Evolutionary conservation across 805 yeast genomes (phyloP).

Genomic region (Lipomyces yamadae): DNA sequence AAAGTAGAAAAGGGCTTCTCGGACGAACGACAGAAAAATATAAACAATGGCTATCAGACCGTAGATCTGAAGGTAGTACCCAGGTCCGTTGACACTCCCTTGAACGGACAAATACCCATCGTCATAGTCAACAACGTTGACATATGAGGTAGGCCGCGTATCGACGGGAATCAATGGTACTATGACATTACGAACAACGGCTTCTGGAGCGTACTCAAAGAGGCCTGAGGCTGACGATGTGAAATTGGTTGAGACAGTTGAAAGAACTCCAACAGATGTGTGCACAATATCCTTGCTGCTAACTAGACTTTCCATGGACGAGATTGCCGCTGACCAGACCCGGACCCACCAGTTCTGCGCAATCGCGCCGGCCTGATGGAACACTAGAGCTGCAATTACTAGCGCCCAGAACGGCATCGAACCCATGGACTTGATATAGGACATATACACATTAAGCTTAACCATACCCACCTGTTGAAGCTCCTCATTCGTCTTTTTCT

Average conservation of each 20-base stretch:
- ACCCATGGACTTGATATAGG: constrained; percentile 74
- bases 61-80: constrained; percentile 70
- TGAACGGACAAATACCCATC: neutral
- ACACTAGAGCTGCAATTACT: constrained; percentile 55
- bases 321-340: constrained; percentile 62
- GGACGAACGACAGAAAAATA: constrained; percentile 54
- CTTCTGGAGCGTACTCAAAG: constrained; percentile 23
- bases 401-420: constrained; percentile 58
- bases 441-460: constrained; percentile 67
- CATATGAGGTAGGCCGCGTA: neutral
- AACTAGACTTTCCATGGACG: constrained; percentile 16
- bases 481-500: constrained; percentile 71
- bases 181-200: constrained; percentile 26
- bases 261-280: neutral
- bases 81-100: constrained; percentile 20
- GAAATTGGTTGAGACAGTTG: constrained; percentile 8
- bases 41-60: constrained; percentile 69
- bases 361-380: constrained; percentile 66
- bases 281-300: neutral
- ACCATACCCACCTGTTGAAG: constrained; percentile 85
- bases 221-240: constrained; percentile 4
- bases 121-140: neutral
- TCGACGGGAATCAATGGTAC: constrained; percentile 11
- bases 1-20: constrained; percentile 57
- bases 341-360: constrained; percentile 90